Base-by-base conservation (phyloP, 2,329 filamentous ascomycete genomes). In the Penicillium sp. region DNA sequence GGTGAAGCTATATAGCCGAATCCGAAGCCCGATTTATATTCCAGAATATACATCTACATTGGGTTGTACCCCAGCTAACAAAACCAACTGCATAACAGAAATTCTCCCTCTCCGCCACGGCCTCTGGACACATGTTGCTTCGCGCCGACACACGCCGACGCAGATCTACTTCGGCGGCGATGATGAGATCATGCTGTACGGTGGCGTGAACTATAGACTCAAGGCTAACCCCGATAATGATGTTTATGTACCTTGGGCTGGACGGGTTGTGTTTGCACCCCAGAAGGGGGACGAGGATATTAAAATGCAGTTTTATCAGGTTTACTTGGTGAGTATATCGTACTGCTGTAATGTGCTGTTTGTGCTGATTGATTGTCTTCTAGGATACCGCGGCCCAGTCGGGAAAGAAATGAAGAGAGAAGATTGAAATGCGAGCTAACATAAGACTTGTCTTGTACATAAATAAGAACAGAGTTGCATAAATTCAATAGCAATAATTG, bases 291-390 rank as follows among this genome's bases (percentile, higher is more conserved):
- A 59, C 1, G 65, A 62, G 42, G 65, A 47, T 42, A 53, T 71
- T 19, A 75, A 68, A 63, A 75, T 76, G 73, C 67, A 57, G 60
- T 76, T 74, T 60, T 76, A 76, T 68, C 73, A 75, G 62, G 73
- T 76, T 58, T 76, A 76, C 60, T 61, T 76, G 69, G 73, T 75
- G 58, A 25, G 73, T 69, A 38, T 50, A 21, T 46, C 23, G 37
- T 12, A 12, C 38, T 35, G 37, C 43, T 17, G 15, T 47, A n/a
- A 27, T 9, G 9, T 35, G 46, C 12, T 25, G n/a, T 17, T 29
- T 54, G 25, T 27, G 46, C 19, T 50, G 50, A 50, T 61, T 62
- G 19, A 61, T 13, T 31, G 17, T 9, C 8, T 27, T 49, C 8
- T 65, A 74, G 71, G 71, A 73, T 67, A 64, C 71, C 17, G 64